Base-by-base conservation (phyloP, 1,284 basidiomycete genomes). In the Hortiboletus rubellus region DNA sequence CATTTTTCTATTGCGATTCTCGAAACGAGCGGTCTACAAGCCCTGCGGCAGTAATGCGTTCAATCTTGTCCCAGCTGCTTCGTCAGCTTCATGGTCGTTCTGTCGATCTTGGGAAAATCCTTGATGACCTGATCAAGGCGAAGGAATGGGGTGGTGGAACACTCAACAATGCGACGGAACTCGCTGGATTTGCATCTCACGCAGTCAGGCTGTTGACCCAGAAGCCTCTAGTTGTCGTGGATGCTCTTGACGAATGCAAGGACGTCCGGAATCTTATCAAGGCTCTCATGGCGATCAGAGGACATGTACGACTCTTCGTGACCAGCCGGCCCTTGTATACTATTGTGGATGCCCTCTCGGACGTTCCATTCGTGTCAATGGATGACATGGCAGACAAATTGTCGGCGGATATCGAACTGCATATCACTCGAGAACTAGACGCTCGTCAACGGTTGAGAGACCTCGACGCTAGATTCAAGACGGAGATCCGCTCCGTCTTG, bases 231-330 rank as follows among this genome's bases (percentile, higher is more conserved):
- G 24, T 57, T 4, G 15, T 57, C 10, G 47, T 57, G 7, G 56
- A 58, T 50, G 56, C 47, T 10, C 44, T 58, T n/a, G 56, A 58
- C 9, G 56, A 57, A 40, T 57, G 54, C 27, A 31, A 31, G 11
- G 55, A 58, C 22, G 17, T 46, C 6, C 12, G 8, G 10, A 12
- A 34, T n/a, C 51, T 56, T 8, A 34, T 56, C 9, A 12, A 42
- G 24, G 43, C 36, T 30, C 54, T 56, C 14, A 45, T 36, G 37
- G 6, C 30, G 12, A 34, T 50, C 22, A 50, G 10, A 18, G 22
- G 7, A 6, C 2, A 43, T n/a, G 44, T 46, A 12, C 57, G 10
- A 1, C 33, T 59, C 30, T 59, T 59, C 3, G 31, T 40, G 24
- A 40, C 55, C 10, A 27, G 56, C 17, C 56, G 48, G 7, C 56